Percentiles rank a stretch among this genome's conserved stretches.
Conservation (phyloP, 257 asterid genomes). For the Nicotiana obtusifolia region DNA sequence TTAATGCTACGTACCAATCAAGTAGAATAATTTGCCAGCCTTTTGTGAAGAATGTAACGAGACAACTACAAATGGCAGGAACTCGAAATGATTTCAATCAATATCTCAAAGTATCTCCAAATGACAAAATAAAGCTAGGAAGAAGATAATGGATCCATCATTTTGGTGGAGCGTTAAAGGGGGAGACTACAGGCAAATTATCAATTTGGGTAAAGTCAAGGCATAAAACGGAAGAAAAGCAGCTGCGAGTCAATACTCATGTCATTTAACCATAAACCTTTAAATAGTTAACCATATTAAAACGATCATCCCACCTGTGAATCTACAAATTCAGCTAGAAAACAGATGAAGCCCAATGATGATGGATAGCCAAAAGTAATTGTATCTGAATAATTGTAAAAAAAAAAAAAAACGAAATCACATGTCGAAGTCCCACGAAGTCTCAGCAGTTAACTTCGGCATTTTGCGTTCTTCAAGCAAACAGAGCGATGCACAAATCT, state of each 20-base stretch:
- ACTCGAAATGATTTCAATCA: background rate
- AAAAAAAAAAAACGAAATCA: constrained; percentile 27
- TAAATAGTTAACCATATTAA: background rate
- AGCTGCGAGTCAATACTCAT: background rate
- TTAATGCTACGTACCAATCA: background rate
- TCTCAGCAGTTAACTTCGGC: constrained; percentile 76
- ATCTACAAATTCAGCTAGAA: background rate
- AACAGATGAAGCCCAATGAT: background rate
- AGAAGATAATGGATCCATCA: background rate
- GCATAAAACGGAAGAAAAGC: background rate
- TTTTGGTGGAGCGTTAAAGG: background rate
- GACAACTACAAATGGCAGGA: background rate
- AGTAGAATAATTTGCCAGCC: background rate
- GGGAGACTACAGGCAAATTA: background rate
- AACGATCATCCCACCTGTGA: background rate
- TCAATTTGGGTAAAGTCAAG: background rate
- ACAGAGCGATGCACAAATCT: constrained; percentile 67
- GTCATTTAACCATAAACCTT: background rate
- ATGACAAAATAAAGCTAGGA: background rate
- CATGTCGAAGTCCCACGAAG: constrained; percentile 72
- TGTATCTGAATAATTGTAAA: constrained; percentile 7
- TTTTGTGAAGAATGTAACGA: background rate
- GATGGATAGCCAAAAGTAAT: background rate
- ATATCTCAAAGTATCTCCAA: background rate
- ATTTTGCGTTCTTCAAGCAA: constrained; percentile 59